These are phyloP conservation scores for Tetrapisispora iriomotensis DNA, from an alignment of 805 yeast species.

Conservation along the genomic window DNA sequence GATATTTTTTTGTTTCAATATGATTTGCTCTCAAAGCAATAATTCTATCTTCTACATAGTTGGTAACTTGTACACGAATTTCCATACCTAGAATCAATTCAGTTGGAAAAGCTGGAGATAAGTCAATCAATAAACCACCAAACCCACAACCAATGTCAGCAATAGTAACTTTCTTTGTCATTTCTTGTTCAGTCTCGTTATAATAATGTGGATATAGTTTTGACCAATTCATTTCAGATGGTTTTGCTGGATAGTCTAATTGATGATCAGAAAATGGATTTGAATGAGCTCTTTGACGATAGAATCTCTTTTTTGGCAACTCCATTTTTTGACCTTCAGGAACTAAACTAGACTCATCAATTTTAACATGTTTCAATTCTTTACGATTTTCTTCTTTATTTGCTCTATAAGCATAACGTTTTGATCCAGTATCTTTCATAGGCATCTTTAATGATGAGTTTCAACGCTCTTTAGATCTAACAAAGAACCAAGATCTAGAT, in stretches of 20 bases:
- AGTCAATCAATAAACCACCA: slow-evolving; percentile 78
- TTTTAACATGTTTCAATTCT: slow-evolving; percentile 38
- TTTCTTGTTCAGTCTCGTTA: slow-evolving; percentile 30
- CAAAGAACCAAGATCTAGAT: too few species aligned
- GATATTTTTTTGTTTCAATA: slow-evolving; percentile 36
- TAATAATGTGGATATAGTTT: slow-evolving; percentile 56
- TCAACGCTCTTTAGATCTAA: too few species aligned
- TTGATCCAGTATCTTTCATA: slow-evolving; percentile 20
- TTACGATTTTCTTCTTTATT: slow-evolving; percentile 42
- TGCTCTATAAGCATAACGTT: slow-evolving; percentile 33
- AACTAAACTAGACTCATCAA: slow-evolving; percentile 28
- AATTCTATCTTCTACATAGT: slow-evolving; percentile 91
- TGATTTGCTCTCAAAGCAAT: slow-evolving; percentile 61
- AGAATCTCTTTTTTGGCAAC: slow-evolving; percentile 75
- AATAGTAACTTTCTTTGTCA: slow-evolving; percentile 57
- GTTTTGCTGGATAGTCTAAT: slow-evolving; percentile 75
- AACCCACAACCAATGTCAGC: slow-evolving; percentile 98
- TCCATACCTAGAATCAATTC: slow-evolving; percentile 87
- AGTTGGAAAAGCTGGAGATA: slow-evolving; percentile 70
- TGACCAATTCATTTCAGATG: slow-evolving; percentile 82
- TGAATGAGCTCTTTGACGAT: slow-evolving; percentile 95
- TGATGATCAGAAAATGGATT: slow-evolving; percentile 95
- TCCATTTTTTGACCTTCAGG: slow-evolving; percentile 27
- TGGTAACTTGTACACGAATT: slow-evolving; percentile 94
- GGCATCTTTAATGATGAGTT: neutral